A percentile compares a stretch with the other conserved stretches of the same genome.
Conservation (phyloP, 768 basidiomycete genomes). For the Trametes villosa region DNA sequence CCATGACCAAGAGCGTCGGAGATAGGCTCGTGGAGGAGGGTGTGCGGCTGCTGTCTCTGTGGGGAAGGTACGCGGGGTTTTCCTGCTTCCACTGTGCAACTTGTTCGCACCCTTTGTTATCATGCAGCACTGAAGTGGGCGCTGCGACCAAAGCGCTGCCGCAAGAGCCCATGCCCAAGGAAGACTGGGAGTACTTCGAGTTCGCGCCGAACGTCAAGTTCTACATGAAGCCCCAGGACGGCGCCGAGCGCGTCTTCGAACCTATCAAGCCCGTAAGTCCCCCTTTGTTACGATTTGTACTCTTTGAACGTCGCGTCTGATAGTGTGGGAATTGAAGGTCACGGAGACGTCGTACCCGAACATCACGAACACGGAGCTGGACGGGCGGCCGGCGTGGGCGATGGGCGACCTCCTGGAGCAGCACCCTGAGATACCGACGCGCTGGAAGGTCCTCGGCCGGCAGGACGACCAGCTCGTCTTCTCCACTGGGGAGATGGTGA, state of each 20-base stretch:
- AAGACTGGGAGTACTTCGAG: neutral
- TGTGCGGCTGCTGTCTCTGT: slow-evolving; percentile 1
- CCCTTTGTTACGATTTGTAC: too few species aligned
- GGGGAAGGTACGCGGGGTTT: slow-evolving; percentile 2
- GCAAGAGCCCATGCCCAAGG: neutral
- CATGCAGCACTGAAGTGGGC: slow-evolving; percentile 15
- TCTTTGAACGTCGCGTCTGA: too few species aligned
- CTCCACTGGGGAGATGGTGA: slow-evolving; percentile 44
- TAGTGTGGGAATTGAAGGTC: neutral
- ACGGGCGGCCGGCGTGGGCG: slow-evolving; percentile 39
- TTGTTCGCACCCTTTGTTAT: neutral
- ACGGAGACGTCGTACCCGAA: slow-evolving; percentile 10
- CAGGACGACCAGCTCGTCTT: slow-evolving; percentile 51
- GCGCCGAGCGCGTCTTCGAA: slow-evolving; percentile 14
- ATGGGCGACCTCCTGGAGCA: slow-evolving; percentile 45
- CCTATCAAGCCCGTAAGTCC: slow-evolving; percentile 15
- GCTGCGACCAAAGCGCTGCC: too few species aligned
- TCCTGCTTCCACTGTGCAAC: neutral
- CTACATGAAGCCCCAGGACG: neutral
- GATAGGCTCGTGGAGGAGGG: slow-evolving; percentile 2
- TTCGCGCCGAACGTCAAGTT: neutral
- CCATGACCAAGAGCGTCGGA: slow-evolving; percentile 1
- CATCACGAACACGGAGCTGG: slow-evolving; percentile 22
- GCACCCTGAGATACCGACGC: slow-evolving; percentile 43
- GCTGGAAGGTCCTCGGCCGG: slow-evolving; percentile 46